These are phyloP conservation scores for Fusarium annulatum DNA, from an alignment of 2,329 filamentous ascomycete species.

Conservation along the genomic window DNA sequence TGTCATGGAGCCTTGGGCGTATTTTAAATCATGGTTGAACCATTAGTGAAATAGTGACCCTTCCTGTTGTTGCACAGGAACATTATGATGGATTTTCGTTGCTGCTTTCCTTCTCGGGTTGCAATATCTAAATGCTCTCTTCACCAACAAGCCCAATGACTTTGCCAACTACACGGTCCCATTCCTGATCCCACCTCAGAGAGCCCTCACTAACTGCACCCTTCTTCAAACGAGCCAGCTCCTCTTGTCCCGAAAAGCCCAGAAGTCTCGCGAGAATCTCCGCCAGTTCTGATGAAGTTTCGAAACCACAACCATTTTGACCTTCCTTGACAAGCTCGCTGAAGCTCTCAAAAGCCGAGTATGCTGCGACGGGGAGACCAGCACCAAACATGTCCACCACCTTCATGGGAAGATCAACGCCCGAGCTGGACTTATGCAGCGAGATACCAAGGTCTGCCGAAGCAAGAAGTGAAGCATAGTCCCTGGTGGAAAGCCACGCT, in stretches of 20 bases:
- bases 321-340: slow-evolving; percentile 89
- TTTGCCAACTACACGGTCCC: slow-evolving; percentile 83
- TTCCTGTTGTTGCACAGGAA: not conserved
- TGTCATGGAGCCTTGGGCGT: slow-evolving; percentile 35
- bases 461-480: slow-evolving; percentile 87
- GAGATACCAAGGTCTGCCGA: slow-evolving; percentile 91
- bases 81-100: not conserved
- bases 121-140: slow-evolving; percentile 21
- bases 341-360: slow-evolving; percentile 88
- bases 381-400: slow-evolving; percentile 99
- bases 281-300: slow-evolving; percentile 73
- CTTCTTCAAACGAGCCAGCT: slow-evolving; percentile 70
- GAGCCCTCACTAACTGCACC: slow-evolving; percentile 81
- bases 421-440: slow-evolving; percentile 91
- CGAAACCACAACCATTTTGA: slow-evolving; percentile 87
- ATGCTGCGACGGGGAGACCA: slow-evolving; percentile 89
- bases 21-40: slow-evolving; percentile 27
- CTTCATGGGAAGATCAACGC: slow-evolving; percentile 98
- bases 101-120: not conserved
- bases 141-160: slow-evolving; percentile 66
- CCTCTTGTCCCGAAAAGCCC: slow-evolving; percentile 56
- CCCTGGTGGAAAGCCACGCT: slow-evolving; percentile 83
- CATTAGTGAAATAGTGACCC: slow-evolving; percentile 1
- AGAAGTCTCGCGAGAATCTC: slow-evolving; percentile 74
- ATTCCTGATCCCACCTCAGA: slow-evolving; percentile 90